Base-by-base conservation (phyloP, 768 basidiomycete genomes). In the Leccinum subgranulosum region DNA sequence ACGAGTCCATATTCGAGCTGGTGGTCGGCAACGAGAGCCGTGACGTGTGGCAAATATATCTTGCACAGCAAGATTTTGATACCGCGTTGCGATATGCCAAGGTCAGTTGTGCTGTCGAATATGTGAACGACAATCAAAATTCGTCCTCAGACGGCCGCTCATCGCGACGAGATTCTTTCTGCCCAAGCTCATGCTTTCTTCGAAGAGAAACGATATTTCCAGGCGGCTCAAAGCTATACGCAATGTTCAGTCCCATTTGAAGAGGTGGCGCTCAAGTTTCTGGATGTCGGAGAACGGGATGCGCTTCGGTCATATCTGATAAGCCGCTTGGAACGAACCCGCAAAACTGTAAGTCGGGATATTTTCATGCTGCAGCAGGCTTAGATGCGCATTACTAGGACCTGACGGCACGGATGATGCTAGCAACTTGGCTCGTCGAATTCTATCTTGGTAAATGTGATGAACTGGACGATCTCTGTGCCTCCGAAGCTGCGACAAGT, bases 351-450 rank as follows among this genome's bases (percentile, higher is more conserved):
- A 57, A 62, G 88, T 57, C n/a, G 34, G 19, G 7, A 43, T 23
- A 12, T 43, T 25, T 49, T 48, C 14, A 36, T 11, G 17, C 8
- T 41, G 4, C 55, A 17, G 21, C 51, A 36, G 31, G 14, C 49
- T 53, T 39, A 58, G 23, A 48, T n/a, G 23, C 25, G 15, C 11
- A 11, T 46, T 29, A 45, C 36, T 56, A 98, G 95, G 94, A 97
- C 65, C 64, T 90, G 39, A 94, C 93, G 0, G 95, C 98, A 70
- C 83, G 97, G 41, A 94, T 94, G 88, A 94, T 98, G 86, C 77
- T 99, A 19, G 95, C 97, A 17, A 98, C 94, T 0, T 99, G 97
- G 97, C 84, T 99, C 12, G 88, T 97, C 29, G 97, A 99, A 72
- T 93, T 98, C 62, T 98, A 94, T 69, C 84, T 99, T 15, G 90